A percentile compares a stretch with the other conserved stretches of the same genome.
Conservation (phyloP, 371 early-diverging fungal species). For the Mortierella sp. region DNA sequence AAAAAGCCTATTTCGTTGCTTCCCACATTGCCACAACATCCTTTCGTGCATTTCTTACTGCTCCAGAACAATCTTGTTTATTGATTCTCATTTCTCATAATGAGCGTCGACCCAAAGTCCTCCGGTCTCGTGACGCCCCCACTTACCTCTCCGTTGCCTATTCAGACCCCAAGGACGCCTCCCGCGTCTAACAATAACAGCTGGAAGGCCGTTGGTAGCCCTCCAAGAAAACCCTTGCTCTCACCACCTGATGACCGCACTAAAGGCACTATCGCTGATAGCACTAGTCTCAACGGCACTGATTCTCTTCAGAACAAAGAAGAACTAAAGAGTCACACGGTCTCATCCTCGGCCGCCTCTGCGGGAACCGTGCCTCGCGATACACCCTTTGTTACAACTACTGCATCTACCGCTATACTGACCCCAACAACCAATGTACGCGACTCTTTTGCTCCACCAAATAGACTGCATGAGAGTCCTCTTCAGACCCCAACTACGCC, state of each 20-base stretch:
- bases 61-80: not conserved
- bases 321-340: not conserved
- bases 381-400: not conserved
- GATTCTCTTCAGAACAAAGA: not conserved
- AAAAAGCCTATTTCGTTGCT: constrained; percentile 2
- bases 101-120: constrained; percentile 14
- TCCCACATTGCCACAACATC: not conserved
- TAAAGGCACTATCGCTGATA: constrained; percentile 8
- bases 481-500: constrained; percentile 10
- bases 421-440: not conserved
- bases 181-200: constrained; percentile 8
- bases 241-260: constrained; percentile 33
- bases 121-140: constrained; percentile 38
- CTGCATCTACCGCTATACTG: not conserved
- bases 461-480: not conserved
- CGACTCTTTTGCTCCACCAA: not conserved
- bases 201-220: constrained; percentile 54
- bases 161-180: constrained; percentile 12
- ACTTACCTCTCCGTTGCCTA: constrained; percentile 27
- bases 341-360: not conserved
- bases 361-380: not conserved
- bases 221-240: constrained; percentile 23
- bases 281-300: not conserved
- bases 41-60: constrained; percentile 4
- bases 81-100: not conserved